phyloP scores from a whole-genome alignment of 768 basidiomycete species.

The Daedaleopsis sinensis region DNA sequence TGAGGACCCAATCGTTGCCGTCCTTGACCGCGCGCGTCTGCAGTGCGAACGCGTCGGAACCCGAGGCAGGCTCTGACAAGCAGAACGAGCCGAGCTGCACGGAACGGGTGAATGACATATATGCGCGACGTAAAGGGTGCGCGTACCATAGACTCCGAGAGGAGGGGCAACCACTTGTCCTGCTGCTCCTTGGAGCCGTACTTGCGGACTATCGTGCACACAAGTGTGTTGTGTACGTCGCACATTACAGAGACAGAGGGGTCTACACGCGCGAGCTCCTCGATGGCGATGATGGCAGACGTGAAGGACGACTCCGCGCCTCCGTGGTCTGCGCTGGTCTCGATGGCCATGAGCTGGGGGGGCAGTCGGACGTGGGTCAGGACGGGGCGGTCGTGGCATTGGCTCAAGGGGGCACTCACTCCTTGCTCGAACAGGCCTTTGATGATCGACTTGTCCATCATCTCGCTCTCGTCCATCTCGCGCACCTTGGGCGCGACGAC shows the following conservation, averaged over 20 bases:
- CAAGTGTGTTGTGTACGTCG: conserved; percentile 98
- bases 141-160: conserved; percentile 74
- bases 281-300: conserved; percentile 93
- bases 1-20: conserved; percentile 83
- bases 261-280: conserved; percentile 95
- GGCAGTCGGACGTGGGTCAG: neutral
- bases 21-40: conserved; percentile 91
- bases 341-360: conserved; percentile 93
- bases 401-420: conserved; percentile 45
- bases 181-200: conserved; percentile 86
- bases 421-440: conserved; percentile 94
- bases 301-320: conserved; percentile 93
- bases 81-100: conserved; percentile 92
- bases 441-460: conserved; percentile 88
- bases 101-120: neutral
- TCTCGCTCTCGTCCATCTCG: conserved; percentile 98
- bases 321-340: conserved; percentile 80
- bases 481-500: conserved; percentile 89
- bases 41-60: conserved; percentile 96
- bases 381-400: too few species aligned
- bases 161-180: conserved; percentile 84
- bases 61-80: conserved; percentile 88
- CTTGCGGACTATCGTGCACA: conserved; percentile 90
- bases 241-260: conserved; percentile 95
- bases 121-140: neutral